Evolutionary conservation across 106 monocot genomes (phyloP).

Genomic region (Xerophyta viscosa): DNA sequence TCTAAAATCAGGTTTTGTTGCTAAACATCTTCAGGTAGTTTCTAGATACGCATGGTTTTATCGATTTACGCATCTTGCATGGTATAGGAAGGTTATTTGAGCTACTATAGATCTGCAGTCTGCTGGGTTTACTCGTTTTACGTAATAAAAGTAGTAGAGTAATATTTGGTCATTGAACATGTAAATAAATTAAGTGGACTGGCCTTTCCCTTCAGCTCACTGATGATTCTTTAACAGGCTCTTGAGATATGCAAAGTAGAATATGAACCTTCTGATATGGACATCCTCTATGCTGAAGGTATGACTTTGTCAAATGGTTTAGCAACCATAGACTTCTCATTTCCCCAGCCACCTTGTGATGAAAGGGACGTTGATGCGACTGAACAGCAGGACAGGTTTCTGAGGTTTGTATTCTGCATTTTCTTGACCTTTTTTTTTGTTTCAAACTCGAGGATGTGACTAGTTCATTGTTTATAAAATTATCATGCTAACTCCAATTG

Average conservation of each 20-base stretch:
- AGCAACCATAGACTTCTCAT: constrained; percentile 56
- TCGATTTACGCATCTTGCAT: too few species aligned
- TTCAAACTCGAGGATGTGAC: not conserved
- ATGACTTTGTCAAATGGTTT: constrained; percentile 65
- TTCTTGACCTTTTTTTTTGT: not conserved
- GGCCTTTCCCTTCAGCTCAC: too few species aligned
- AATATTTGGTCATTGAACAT: not conserved
- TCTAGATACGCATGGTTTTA: too few species aligned
- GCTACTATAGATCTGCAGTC: too few species aligned
- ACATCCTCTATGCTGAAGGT: constrained; percentile 76
- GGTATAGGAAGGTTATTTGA: too few species aligned
- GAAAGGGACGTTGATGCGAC: constrained; percentile 25
- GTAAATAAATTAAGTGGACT: not conserved
- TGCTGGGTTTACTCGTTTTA: too few species aligned
- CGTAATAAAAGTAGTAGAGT: too few species aligned
- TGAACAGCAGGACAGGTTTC: constrained; percentile 31
- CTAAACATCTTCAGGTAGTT: too few species aligned
- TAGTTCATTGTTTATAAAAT: too few species aligned
- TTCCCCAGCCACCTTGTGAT: constrained; percentile 27
- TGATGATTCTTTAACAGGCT: constrained; percentile 31
- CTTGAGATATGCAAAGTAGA: constrained; percentile 80
- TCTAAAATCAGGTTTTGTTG: too few species aligned
- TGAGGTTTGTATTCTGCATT: constrained; percentile 36
- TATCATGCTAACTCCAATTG: too few species aligned
- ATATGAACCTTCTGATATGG: constrained; percentile 74